These are phyloP conservation scores for Blastomyces gilchristii DNA, from an alignment of 2,329 filamentous ascomycete genomes.

Conservation along the genomic window DNA sequence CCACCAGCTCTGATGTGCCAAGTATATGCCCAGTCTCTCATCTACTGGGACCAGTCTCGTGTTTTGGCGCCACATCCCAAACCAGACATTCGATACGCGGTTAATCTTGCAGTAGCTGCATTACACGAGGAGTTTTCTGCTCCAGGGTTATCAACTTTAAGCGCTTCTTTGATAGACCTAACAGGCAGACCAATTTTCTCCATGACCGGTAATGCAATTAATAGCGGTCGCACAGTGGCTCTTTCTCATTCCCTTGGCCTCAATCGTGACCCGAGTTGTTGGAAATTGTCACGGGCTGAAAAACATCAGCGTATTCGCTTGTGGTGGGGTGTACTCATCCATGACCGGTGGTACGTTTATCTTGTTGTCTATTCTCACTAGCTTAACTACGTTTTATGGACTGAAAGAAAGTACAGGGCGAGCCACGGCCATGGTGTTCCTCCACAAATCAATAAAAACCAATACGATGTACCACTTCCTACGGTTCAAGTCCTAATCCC, in stretches of 20 bases:
- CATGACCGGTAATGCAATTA: constrained; percentile 48
- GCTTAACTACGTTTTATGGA: neutral
- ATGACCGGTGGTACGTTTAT: constrained; percentile 41
- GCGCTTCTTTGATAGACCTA: constrained; percentile 49
- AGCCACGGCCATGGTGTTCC: constrained; percentile 48
- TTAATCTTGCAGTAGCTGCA: constrained; percentile 52
- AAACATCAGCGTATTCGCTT: constrained; percentile 43
- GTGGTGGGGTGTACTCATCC: constrained; percentile 50
- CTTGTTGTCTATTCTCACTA: neutral
- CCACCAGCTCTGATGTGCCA: constrained; percentile 49
- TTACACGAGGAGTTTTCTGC: constrained; percentile 51
- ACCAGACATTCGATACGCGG: constrained; percentile 51
- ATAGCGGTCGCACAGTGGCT: constrained; percentile 44
- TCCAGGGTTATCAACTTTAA: constrained; percentile 49
- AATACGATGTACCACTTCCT: constrained; percentile 48
- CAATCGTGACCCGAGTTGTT: constrained; percentile 45
- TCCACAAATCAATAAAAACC: constrained; percentile 43
- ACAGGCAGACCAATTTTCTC: constrained; percentile 51
- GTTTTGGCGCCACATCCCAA: constrained; percentile 38
- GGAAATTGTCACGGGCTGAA: constrained; percentile 43
- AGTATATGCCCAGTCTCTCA: constrained; percentile 48
- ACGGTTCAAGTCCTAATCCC: constrained; percentile 34
- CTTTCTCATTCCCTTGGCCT: constrained; percentile 47
- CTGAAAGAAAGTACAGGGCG: constrained; percentile 28
- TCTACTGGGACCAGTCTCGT: constrained; percentile 47